Base-by-base conservation (phyloP, 768 basidiomycete genomes). In the Pholiota conissans region DNA sequence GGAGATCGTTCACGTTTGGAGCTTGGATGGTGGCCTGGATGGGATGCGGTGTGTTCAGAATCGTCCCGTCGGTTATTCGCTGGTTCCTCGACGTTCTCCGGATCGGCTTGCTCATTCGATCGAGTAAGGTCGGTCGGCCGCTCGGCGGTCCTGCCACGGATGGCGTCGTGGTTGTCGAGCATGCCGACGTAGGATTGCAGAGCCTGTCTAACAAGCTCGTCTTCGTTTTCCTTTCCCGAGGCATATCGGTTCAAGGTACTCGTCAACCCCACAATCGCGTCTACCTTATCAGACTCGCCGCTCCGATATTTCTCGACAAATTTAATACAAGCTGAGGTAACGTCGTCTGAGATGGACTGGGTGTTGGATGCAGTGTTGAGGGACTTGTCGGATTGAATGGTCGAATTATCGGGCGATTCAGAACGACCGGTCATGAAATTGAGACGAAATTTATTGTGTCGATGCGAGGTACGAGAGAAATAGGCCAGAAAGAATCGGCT, bases 161-260 rank as follows among this genome's bases (percentile, higher is more conserved):
- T 20, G 0, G 2, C 18, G 45, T 62, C 55, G 49, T 59, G 53
- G 51, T 62, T 59, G 54, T 62, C 61, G 24, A 62, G 49, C 4
- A 59, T 57, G 16, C 26, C 48, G 49, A 62, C 1, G 26, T 59
- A 62, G 28, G 57, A 59, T 8, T 35, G 22, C 49, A 59, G 46
- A 53, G 61, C 49, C 55, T 48, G 32, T 29, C 40, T 5, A 52
- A 51, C 50, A 56, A 35, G 5, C 29, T 45, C 37, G n/a, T 46
- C 45, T 39, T 52, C 20, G 20, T 40, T 3, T 13, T 42, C 47
- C 40, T 49, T n/a, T 35, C 10, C 46, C 37, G 27, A 13, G 24
- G n/a, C 29, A 29, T 37, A 7, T 5, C 52, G 11, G 8, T 24
- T 39, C 2, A 50, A 22, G 3, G 34, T 2, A 0, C 22, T 8